phyloP scores from a whole-genome alignment of 495 filamentous ascomycete genomes.

The Tetracladium setigerum region DNA sequence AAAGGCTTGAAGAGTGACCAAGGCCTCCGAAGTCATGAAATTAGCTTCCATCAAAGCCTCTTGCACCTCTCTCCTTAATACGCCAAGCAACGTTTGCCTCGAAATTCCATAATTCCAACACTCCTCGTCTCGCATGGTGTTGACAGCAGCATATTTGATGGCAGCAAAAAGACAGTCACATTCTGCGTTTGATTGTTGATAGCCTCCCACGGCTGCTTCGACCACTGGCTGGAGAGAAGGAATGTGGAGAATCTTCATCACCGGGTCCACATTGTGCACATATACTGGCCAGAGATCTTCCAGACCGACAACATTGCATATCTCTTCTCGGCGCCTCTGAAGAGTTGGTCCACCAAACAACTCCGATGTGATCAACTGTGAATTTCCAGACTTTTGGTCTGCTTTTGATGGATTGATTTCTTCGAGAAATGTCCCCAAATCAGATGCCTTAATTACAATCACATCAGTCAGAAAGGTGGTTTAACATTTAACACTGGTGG shows the following conservation, averaged over 20 bases:
- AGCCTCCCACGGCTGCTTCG: background rate
- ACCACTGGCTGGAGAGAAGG: background rate
- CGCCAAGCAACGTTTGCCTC: background rate
- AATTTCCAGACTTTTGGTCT: background rate
- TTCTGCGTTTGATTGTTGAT: background rate
- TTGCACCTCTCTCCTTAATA: background rate
- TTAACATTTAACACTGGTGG: too few species aligned
- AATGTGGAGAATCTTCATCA: background rate
- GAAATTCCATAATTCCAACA: background rate
- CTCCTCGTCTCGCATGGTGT: background rate
- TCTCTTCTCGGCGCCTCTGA: background rate
- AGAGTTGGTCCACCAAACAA: background rate
- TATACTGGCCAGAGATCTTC: background rate
- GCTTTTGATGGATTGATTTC: background rate
- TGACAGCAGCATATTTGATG: slow-evolving; percentile 1
- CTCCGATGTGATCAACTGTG: background rate
- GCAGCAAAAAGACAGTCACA: background rate
- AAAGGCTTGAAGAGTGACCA: slow-evolving; percentile 1
- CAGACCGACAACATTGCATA: background rate
- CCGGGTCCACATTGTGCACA: background rate
- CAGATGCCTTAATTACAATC: background rate
- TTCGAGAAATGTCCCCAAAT: background rate
- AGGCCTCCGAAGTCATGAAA: background rate
- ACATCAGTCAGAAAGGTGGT: background rate
- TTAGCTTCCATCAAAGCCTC: background rate